Base-by-base conservation (phyloP, 306 rosid genomes). In the Inga oerstediana region DNA sequence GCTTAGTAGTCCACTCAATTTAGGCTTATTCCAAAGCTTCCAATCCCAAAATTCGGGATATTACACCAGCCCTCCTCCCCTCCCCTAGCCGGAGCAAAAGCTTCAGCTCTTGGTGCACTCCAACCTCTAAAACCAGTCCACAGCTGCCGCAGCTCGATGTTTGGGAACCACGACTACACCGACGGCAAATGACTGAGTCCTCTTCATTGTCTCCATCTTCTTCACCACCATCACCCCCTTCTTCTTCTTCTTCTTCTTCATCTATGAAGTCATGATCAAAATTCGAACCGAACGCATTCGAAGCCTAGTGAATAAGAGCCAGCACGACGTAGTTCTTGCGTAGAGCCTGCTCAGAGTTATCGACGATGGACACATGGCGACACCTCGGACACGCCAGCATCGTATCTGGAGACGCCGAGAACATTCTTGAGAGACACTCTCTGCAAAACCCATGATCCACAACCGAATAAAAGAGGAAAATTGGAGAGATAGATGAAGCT, bases 391-490 rank as follows among this genome's bases (percentile, higher is more conserved):
- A 96, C 3, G 91, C 80, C 3, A 96, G 91, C 73, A 90, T 90
- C 2, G 97, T 86, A 14, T 96, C 99, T 1, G 86, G 72, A 7
- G 92, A 90, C 9, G 92, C 81, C 7, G 93, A 84, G 93, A 94
- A 96, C 99, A 96, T 94, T 76, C 84, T 85, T 16, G 97, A 94
- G 19, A 96, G 86, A 66, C 99, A 96, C 52, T 96, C 99, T 77
- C 84, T 89, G 85, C 99, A 96, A 90, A 94, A 96, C 5, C 98
- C 97, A 83, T 96, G 97, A 93, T 93, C 98, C 91, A 84, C 84
- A 45, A 17, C 79, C 59, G 64, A 85, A 86, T 45, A 48, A 58
- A 62, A 72, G 77, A 69, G 85, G 82, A 72, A 61, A 62, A 73
- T 70, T 76, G 81, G 61, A 49, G 69, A 45, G 66, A 45, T 61